Percentiles rank a stretch among this genome's conserved stretches.
Evolutionary conservation across 768 basidiomycete genomes (phyloP).

Genomic region (Leccinum obscurum): DNA sequence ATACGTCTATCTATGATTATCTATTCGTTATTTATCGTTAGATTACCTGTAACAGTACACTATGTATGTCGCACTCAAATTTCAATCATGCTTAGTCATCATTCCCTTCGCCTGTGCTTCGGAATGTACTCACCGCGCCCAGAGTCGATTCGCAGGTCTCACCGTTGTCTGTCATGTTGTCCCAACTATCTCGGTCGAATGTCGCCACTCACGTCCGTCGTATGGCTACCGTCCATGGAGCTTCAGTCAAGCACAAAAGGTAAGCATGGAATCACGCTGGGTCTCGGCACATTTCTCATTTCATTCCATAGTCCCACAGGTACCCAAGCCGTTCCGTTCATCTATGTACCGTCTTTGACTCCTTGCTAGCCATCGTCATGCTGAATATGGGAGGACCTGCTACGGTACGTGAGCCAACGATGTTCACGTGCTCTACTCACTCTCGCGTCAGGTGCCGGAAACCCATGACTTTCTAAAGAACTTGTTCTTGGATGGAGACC

Average conservation of each 20-base stretch:
- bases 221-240: conserved; percentile 46
- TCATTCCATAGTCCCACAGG: conserved; percentile 59
- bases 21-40: conserved; percentile 4
- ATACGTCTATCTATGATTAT: conserved; percentile 4
- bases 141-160: background rate
- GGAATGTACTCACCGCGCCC: background rate
- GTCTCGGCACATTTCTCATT: conserved; percentile 14
- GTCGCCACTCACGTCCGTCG: conserved; percentile 35
- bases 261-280: conserved; percentile 18
- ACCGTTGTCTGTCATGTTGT: conserved; percentile 30
- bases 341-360: conserved; percentile 8
- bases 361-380: conserved; percentile 79
- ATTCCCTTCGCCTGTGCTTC: background rate
- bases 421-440: background rate
- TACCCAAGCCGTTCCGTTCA: conserved; percentile 22
- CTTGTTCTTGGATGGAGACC: conserved; percentile 88
- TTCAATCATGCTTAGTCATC: conserved; percentile 20
- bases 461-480: conserved; percentile 91
- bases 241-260: conserved; percentile 45
- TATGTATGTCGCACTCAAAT: background rate
- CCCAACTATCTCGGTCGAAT: conserved; percentile 19
- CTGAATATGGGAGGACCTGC: conserved; percentile 99
- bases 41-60: background rate
- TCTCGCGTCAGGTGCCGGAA: conserved; percentile 68
- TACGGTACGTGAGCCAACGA: conserved; percentile 54